Percentiles rank a stretch among this genome's conserved stretches.
phyloP scores from a whole-genome alignment of 495 filamentous ascomycete genomes.

The Xylaria nigripes region DNA sequence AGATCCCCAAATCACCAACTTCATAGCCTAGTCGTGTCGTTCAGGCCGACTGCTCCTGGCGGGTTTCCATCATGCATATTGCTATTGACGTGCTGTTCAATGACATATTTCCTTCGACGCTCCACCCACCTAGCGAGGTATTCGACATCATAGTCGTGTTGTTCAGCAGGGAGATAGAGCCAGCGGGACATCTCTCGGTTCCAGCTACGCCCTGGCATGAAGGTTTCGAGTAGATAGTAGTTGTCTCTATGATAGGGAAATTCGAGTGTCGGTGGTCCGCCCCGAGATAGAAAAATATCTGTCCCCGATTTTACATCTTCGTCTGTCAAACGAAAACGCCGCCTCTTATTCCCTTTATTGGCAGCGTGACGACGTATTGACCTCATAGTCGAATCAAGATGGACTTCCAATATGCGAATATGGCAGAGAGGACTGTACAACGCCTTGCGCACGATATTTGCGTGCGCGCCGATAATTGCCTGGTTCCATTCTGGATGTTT shows the following conservation, averaged over 20 bases:
- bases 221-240: slow-evolving; percentile 48
- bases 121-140: slow-evolving; percentile 17
- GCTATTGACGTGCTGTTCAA: neutral
- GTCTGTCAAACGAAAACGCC: slow-evolving; percentile 40
- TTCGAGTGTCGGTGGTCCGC: slow-evolving; percentile 40
- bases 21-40: neutral
- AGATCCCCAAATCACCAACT: neutral
- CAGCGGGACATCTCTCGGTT: slow-evolving; percentile 27
- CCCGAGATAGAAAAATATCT: slow-evolving; percentile 39
- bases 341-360: slow-evolving; percentile 38
- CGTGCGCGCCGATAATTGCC: slow-evolving; percentile 31
- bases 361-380: slow-evolving; percentile 42
- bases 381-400: slow-evolving; percentile 41
- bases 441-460: slow-evolving; percentile 32
- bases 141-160: slow-evolving; percentile 37
- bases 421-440: slow-evolving; percentile 40
- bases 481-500: slow-evolving; percentile 38
- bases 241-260: slow-evolving; percentile 45
- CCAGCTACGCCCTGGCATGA: slow-evolving; percentile 41
- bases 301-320: slow-evolving; percentile 35
- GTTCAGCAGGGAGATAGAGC: slow-evolving; percentile 36
- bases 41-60: neutral
- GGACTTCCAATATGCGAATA: slow-evolving; percentile 41
- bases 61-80: neutral
- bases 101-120: slow-evolving; percentile 3